These are phyloP conservation scores for Citrus mangshanensis DNA, from an alignment of 345 rosid species.

Conservation along the genomic window DNA sequence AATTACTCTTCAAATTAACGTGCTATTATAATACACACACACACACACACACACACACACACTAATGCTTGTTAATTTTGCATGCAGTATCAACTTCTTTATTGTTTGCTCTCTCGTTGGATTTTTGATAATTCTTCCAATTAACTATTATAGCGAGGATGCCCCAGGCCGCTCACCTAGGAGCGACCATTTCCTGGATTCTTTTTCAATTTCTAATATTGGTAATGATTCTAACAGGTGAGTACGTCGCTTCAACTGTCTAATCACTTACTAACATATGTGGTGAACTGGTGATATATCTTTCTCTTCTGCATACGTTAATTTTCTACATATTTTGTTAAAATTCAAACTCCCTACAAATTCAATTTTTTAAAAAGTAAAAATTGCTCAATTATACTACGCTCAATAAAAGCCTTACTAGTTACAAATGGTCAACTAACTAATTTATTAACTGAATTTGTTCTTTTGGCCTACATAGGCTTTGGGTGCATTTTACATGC, in stretches of 20 bases:
- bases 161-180: constrained; percentile 27
- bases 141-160: constrained; percentile 58
- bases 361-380: too few species aligned
- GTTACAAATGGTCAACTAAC: not conserved
- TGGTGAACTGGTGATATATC: too few species aligned
- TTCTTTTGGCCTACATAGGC: constrained; percentile 38
- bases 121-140: constrained; percentile 62
- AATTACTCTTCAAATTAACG: too few species aligned
- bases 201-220: constrained; percentile 70
- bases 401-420: too few species aligned
- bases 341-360: too few species aligned
- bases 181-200: constrained; percentile 49
- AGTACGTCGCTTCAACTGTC: not conserved
- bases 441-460: not conserved
- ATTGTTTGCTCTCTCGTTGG: constrained; percentile 66
- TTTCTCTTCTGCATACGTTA: too few species aligned
- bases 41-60: too few species aligned
- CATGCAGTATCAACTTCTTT: constrained; percentile 67
- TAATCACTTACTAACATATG: too few species aligned
- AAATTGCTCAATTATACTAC: too few species aligned
- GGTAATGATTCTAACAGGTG: constrained; percentile 72
- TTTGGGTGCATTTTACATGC: constrained; percentile 90
- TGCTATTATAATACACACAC: too few species aligned
- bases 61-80: not conserved
- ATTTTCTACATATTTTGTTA: too few species aligned